These are phyloP conservation scores for Serpula lacrymans DNA, from an alignment of 768 basidiomycete genomes.

Conservation along the genomic window DNA sequence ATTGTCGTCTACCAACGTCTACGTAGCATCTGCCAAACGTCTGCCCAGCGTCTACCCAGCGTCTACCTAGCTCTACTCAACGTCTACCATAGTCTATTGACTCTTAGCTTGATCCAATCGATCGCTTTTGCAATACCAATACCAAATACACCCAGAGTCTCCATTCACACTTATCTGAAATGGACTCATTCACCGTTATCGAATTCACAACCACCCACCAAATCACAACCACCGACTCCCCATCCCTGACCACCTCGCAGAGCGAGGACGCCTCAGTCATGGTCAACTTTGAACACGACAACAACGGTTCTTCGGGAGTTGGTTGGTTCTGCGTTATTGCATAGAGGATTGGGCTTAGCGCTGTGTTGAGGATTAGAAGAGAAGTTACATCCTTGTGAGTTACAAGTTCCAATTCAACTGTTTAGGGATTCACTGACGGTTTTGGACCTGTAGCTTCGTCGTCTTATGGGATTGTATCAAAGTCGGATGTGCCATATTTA, in stretches of 20 bases:
- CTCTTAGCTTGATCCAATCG: too few relatives aligned
- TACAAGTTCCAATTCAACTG: not conserved
- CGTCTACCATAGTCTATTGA: too few relatives aligned
- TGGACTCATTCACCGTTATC: conserved; percentile 4
- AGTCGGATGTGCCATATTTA: conserved; percentile 5
- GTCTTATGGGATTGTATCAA: too few relatives aligned
- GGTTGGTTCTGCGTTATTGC: conserved; percentile 7
- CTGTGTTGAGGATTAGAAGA: not conserved
- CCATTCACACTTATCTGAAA: too few relatives aligned
- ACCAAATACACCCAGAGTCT: too few relatives aligned
- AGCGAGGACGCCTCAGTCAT: not conserved
- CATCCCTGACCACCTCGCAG: not conserved
- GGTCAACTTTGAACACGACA: conserved; percentile 1
- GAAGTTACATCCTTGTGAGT: too few relatives aligned
- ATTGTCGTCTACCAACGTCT: too few relatives aligned
- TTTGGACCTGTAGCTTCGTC: too few relatives aligned
- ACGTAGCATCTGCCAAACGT: too few relatives aligned
- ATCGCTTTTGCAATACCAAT: too few relatives aligned
- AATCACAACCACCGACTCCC: not conserved
- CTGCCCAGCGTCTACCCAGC: too few relatives aligned
- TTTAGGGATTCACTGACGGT: not conserved
- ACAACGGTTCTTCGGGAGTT: not conserved
- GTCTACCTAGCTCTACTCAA: too few relatives aligned
- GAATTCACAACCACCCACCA: not conserved
- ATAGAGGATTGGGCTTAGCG: not conserved